Evolutionary conservation across 345 rosid genomes (phyloP).

Genomic region (Moricandia arvensis): DNA sequence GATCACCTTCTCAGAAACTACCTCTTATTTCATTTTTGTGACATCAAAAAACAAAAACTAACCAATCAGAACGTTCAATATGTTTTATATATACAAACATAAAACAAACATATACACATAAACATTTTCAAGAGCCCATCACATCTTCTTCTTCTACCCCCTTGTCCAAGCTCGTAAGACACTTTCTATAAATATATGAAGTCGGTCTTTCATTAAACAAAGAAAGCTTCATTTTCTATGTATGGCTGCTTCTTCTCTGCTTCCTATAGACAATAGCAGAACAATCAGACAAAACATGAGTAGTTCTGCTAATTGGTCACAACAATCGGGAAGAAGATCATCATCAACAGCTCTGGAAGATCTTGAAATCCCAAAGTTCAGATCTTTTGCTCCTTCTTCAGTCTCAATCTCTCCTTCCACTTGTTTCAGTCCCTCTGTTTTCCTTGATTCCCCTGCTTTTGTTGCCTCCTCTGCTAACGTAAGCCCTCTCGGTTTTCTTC

Average conservation of each 20-base stretch:
- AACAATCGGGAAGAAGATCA: conserved; percentile 15
- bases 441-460: conserved; percentile 76
- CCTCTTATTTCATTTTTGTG: conserved; percentile 14
- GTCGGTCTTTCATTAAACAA: conserved; percentile 12
- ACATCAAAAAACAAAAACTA: not conserved
- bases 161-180: conserved; percentile 21
- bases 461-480: conserved; percentile 58
- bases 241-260: conserved; percentile 53
- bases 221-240: not conserved
- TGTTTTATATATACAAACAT: conserved; percentile 33
- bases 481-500: conserved; percentile 23
- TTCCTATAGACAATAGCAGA: conserved; percentile 42
- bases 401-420: conserved; percentile 66
- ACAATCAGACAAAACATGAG: conserved; percentile 35
- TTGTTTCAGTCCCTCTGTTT: conserved; percentile 62
- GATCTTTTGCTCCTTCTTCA: conserved; percentile 65
- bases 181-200: conserved; percentile 42
- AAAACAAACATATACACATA: too few relatives aligned
- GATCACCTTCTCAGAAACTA: conserved; percentile 63
- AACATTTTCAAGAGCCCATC: conserved; percentile 13
- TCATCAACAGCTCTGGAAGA: conserved; percentile 21
- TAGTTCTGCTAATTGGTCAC: conserved; percentile 34
- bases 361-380: conserved; percentile 62
- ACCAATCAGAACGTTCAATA: conserved; percentile 21
- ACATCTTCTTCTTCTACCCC: conserved; percentile 8